Base-by-base conservation (phyloP, 2,329 filamentous ascomycete species). In the Coniochaeta prunicola region DNA sequence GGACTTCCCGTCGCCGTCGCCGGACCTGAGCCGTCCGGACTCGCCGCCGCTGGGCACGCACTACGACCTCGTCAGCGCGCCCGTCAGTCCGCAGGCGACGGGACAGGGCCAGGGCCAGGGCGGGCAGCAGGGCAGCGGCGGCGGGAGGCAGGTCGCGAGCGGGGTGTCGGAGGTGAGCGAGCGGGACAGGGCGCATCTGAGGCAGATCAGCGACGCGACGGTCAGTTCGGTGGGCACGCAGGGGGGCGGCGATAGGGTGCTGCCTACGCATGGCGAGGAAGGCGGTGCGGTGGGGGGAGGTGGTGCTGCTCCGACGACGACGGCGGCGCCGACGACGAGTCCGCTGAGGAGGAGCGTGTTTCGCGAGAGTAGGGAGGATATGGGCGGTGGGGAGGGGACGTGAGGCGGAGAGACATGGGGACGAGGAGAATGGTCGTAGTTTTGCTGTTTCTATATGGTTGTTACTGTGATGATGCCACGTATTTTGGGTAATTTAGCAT, bases 161-260 rank as follows among this genome's bases (percentile, higher is more conserved):
- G 73, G 70, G 57, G 65, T 78, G 17, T 78, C 75, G 17, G 70
- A 70, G 31, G 61, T 78, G 30, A 77, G 73, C 64, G 74, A 77
- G 38, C 68, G 70, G 10, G 73, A 77, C 24, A 63, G 69, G 13
- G 60, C 69, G 12, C 77, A 79, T 59, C 63, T 77, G 57, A 70
- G 77, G 1, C 71, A 77, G 40, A 68, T 74, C 50, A 78, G 76
- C 66, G 74, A 76, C 60, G 67, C 68, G 1, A 77, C 74, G 2
- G 72, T 77, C 26, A 73, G 70, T 59, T 74, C 73, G 34, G 67
- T 61, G 15, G 57, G 54, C 2, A 30, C 45, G 45, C 21, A 34
- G 28, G 53, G 53, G 17, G 53, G 28, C 6, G 50, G 53, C 10
- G 53, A 55, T n/a, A 21, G 30, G 53, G 30, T 28, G 10, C 8